These are phyloP conservation scores for Backusella tarrabulga DNA, from an alignment of 192 early-diverging fungal genomes.

Conservation along the genomic window DNA sequence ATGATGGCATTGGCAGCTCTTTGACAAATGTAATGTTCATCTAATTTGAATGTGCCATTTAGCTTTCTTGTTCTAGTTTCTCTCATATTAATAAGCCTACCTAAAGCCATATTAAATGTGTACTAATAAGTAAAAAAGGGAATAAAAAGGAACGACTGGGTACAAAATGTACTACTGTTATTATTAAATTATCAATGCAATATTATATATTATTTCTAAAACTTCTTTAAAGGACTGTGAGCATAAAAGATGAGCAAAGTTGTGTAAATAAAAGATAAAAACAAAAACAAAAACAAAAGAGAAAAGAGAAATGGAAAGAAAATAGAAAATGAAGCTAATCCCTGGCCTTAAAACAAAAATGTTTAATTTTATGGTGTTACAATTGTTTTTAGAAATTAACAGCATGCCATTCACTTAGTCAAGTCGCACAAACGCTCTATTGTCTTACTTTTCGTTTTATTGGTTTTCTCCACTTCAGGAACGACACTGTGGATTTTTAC, in stretches of 20 bases:
- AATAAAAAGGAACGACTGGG: neutral
- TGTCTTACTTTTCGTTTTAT: neutral
- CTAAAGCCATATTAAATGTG: slow-evolving; percentile 2
- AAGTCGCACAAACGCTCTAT: neutral
- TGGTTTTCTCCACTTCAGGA: slow-evolving; percentile 2
- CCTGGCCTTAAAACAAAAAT: neutral
- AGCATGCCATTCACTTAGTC: neutral
- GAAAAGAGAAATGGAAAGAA: neutral
- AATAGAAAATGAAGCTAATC: neutral
- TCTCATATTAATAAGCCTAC: neutral
- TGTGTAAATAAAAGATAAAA: neutral
- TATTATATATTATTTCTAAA: neutral
- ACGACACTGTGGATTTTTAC: neutral
- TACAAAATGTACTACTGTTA: neutral
- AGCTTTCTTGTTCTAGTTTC: neutral
- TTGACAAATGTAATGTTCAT: slow-evolving; percentile 59
- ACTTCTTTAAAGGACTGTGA: neutral
- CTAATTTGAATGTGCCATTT: slow-evolving; percentile 7
- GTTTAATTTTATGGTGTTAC: slow-evolving; percentile 5
- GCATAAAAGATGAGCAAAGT: neutral
- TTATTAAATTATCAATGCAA: neutral
- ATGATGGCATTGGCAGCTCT: slow-evolving; percentile 62
- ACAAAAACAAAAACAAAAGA: too few relatives aligned
- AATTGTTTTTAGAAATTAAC: slow-evolving; percentile 4
- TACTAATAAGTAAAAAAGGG: neutral